Base-by-base conservation (phyloP, 2,329 filamentous ascomycete species). In the Monosporascus sp. region DNA sequence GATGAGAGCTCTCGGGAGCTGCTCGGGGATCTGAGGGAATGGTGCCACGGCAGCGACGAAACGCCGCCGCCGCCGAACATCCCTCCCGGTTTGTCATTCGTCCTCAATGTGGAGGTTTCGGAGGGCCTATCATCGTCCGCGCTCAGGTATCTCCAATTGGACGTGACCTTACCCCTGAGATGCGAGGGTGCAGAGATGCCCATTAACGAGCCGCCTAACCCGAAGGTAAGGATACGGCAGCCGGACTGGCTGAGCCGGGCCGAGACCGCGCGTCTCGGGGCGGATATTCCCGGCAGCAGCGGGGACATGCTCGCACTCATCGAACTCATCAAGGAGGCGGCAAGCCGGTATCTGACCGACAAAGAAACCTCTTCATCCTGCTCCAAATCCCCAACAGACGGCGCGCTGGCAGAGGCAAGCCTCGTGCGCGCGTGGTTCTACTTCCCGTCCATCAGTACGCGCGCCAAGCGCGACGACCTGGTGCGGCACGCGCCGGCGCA, bases 361-460 rank as follows among this genome's bases (percentile, higher is more conserved):
- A 14, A 11, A 5, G 31, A 34, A 14, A 4, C 31, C 31, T 14
- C 31, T 34, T 14, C 31, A 11, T 34, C 39, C 34, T 8, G 24
- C 20, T 5, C 46, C 8, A 18, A 25, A 31, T 9, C 24, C 5
- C 9, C 34, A 15, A n/a, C 31, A 34, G 36, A 20, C 48, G 11
- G 51, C 39, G n/a, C 3, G 17, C 39, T 31, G 27, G 47, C 41
- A 11, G 60, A 53, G 0, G 62, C 72, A 0, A 59, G 31, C 11
- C 31, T 79, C 1, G 73, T 80, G 3, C 70, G 82, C 8, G 81
- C 79, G 1, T 84, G 81, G 81, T 84, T 84, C 61, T 84, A 84
- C 65, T 83, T 85, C 56, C 81, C 81, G 0, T 83, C 80, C 1
- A 77, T 85, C 51, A 80, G 76, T 41, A 84, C 81, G 0, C 76